A percentile compares a stretch with the other conserved stretches of the same genome.
Conservation (phyloP, 192 early-diverging fungal species). For the Mycoemilia scoparia region DNA sequence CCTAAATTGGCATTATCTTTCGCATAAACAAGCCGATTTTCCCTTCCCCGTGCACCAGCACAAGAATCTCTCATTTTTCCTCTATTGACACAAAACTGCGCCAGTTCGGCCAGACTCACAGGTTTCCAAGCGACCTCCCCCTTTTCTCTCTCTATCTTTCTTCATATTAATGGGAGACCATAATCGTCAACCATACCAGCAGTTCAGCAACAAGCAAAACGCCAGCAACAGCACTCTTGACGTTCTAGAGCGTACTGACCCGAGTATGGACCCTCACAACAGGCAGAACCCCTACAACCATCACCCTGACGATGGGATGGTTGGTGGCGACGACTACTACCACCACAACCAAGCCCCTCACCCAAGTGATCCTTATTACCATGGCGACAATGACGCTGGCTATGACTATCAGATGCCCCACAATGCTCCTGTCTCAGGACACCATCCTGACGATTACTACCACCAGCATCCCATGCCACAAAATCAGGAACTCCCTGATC, state of each 20-base stretch:
- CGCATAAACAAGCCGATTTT: no score
- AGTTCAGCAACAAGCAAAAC: constrained; percentile 3
- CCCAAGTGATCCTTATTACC: no score
- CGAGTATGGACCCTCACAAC: no score
- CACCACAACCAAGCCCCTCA: no score
- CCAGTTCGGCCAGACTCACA: neutral
- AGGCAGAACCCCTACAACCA: no score
- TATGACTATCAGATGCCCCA: constrained; percentile 4
- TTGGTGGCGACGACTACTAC: no score
- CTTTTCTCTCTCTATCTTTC: neutral
- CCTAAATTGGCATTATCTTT: no score
- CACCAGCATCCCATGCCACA: constrained; percentile 2
- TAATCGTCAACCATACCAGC: constrained; percentile 6
- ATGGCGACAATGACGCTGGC: constrained; percentile 14
- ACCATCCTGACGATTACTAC: constrained; percentile 4
- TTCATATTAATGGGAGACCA: constrained; percentile 2
- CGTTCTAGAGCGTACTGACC: constrained; percentile 21
- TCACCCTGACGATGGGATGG: no score
- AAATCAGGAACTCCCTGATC: constrained; percentile 7
- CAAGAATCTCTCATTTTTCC: no score
- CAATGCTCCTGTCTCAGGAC: constrained; percentile 1
- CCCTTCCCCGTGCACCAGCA: no score
- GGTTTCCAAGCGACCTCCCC: neutral
- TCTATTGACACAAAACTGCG: no score
- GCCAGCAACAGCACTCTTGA: constrained; percentile 27